Percentiles rank a stretch among this genome's conserved stretches.
Evolutionary conservation across 1,284 basidiomycete genomes (phyloP).

Genomic region (Heterobasidion occidentale): DNA sequence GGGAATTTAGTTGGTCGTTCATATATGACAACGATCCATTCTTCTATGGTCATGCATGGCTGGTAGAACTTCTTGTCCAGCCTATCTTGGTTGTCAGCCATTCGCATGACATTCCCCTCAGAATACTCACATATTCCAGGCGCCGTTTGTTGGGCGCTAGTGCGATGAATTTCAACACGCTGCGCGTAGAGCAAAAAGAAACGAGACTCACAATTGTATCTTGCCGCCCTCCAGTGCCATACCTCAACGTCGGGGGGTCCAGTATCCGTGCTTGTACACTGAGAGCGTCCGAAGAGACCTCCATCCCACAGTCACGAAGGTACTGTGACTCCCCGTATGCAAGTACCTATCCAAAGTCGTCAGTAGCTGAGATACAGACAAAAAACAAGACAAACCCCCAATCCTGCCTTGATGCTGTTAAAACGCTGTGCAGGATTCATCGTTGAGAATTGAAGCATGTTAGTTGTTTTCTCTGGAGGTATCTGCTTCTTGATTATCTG

Average conservation of each 20-base stretch:
- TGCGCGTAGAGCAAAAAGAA: neutral
- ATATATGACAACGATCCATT: slow-evolving; percentile 62
- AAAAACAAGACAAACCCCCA: slow-evolving; percentile 31
- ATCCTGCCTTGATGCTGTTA: slow-evolving; percentile 45
- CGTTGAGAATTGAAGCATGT: slow-evolving; percentile 65
- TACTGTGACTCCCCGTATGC: slow-evolving; percentile 69
- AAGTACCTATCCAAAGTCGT: slow-evolving; percentile 36
- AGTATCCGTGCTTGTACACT: slow-evolving; percentile 53
- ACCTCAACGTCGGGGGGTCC: slow-evolving; percentile 53
- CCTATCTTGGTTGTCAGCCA: slow-evolving; percentile 26
- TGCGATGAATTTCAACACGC: neutral
- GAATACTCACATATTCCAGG: slow-evolving; percentile 58
- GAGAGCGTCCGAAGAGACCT: slow-evolving; percentile 42
- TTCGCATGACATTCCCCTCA: neutral
- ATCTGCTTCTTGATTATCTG: slow-evolving; percentile 73
- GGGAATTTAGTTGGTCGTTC: slow-evolving; percentile 49
- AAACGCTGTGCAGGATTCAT: slow-evolving; percentile 57
- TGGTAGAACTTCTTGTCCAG: slow-evolving; percentile 56
- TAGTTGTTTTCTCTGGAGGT: slow-evolving; percentile 56
- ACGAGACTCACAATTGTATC: slow-evolving; percentile 39
- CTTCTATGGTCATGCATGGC: slow-evolving; percentile 35
- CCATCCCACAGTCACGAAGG: slow-evolving; percentile 58
- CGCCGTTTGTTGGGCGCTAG: slow-evolving; percentile 46
- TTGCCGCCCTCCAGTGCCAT: slow-evolving; percentile 44
- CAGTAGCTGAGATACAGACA: neutral